phyloP scores from a whole-genome alignment of 371 early-diverging fungal species.

The Apophysomyces sp. region DNA sequence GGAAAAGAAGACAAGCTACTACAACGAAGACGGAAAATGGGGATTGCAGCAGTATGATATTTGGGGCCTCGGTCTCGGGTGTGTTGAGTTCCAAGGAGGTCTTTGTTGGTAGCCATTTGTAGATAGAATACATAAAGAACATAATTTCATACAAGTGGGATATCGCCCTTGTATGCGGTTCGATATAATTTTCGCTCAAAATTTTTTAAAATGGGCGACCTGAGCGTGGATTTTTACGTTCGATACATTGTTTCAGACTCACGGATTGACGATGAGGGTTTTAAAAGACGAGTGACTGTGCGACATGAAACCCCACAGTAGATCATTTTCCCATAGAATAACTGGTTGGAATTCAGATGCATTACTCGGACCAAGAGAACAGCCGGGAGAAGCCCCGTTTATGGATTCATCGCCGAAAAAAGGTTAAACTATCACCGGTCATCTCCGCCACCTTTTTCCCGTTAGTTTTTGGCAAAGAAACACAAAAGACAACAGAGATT shows the following conservation, averaged over 20 bases:
- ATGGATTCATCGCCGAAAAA: not conserved
- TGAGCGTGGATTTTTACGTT: too few relatives aligned
- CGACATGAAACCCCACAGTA: too few relatives aligned
- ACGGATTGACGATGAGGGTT: not conserved
- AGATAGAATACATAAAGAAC: not conserved
- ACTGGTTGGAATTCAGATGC: not conserved
- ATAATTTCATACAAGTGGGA: not conserved
- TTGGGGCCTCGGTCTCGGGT: conserved; percentile 39
- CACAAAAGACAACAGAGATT: not conserved
- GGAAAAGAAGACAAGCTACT: conserved; percentile 19
- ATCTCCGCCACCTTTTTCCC: not conserved
- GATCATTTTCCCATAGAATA: not conserved
- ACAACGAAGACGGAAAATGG: conserved; percentile 40
- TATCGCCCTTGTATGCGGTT: too few relatives aligned
- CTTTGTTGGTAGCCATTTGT: conserved; percentile 25
- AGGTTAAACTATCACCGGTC: not conserved
- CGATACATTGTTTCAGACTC: too few relatives aligned
- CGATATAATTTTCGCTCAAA: too few relatives aligned
- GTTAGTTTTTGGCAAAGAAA: not conserved
- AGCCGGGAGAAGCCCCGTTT: not conserved
- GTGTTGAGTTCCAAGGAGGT: conserved; percentile 37
- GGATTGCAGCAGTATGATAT: conserved; percentile 37
- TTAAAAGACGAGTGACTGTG: not conserved
- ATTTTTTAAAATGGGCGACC: too few relatives aligned
- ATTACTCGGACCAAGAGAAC: not conserved